Base-by-base conservation (phyloP, 2,329 filamentous ascomycete genomes). In the Stenocarpella maydis region DNA sequence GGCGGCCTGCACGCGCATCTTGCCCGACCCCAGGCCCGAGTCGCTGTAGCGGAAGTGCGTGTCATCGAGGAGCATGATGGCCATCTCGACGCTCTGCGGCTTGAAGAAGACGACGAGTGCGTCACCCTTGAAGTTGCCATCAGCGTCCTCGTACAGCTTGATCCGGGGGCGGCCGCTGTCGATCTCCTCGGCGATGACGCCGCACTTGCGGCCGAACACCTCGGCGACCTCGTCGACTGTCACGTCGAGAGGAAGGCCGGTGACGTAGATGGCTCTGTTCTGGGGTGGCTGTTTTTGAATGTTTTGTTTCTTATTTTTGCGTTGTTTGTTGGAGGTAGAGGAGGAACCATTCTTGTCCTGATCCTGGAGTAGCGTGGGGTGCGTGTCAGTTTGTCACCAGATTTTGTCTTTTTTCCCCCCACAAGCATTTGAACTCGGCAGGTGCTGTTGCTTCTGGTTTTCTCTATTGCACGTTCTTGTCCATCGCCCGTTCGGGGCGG, bases 61-160 rank as follows among this genome's bases (percentile, higher is more conserved):
- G 75, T 94, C 93, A 78, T 97, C 93, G 15, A 94, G 85, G 75
- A 96, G 85, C 82, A 91, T 89, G 73, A 95, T 92, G 53, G 93
- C 93, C 82, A 94, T 91, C 50, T 92, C 84, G 69, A 99, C 95
- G n/a, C 93, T 97, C 77, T 97, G 94, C 0, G 94, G 92, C 75
- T 96, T 93, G 86, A 97, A 98, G 82, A 97, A 99, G 43, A 98
- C 93, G 67, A 99, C 85, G 39, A 99, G 86, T 2, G 93, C 95
- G 77, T 98, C 95, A 71, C 96, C 96, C 78, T 98, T 98, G 85
- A 97, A 97, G 19, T 89, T 88, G 24, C 94, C 96, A 1, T 90
- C 82, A 1, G 92, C 89, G 77, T 98, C 91, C 24, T 85, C 89
- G 81, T 99, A 99, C 80, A 99, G 89, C 82, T 97, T 98, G 81